These are phyloP conservation scores for Pterocarpus macrocarpus DNA, from an alignment of 306 rosid species.

Conservation along the genomic window DNA sequence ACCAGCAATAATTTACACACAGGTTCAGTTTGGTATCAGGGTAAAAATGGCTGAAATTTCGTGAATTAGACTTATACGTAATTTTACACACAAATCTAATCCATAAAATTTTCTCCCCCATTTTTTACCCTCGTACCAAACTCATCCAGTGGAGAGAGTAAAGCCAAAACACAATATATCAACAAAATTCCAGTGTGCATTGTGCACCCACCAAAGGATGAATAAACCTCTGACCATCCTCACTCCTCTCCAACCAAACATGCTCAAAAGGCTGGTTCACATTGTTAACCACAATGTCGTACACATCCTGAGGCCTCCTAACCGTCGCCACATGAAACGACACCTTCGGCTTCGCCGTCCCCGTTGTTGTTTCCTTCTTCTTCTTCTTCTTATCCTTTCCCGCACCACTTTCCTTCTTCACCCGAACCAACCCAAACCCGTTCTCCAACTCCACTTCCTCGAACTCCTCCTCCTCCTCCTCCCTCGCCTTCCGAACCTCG, in stretches of 20 bases:
- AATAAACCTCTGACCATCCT: slow-evolving; percentile 74
- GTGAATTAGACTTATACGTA: too few species aligned
- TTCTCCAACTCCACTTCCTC: slow-evolving; percentile 54
- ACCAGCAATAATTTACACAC: too few species aligned
- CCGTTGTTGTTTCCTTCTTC: slow-evolving; percentile 26
- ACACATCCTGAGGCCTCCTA: slow-evolving; percentile 80
- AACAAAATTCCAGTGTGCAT: not conserved
- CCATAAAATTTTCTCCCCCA: too few species aligned
- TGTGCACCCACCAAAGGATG: slow-evolving; percentile 84
- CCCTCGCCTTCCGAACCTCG: slow-evolving; percentile 63
- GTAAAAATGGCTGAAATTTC: too few species aligned
- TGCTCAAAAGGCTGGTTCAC: slow-evolving; percentile 81
- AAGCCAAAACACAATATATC: not conserved
- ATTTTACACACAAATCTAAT: too few species aligned
- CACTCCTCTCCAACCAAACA: slow-evolving; percentile 82
- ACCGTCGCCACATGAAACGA: slow-evolving; percentile 84
- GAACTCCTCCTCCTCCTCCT: slow-evolving; percentile 52
- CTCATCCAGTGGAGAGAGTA: not conserved
- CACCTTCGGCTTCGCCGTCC: slow-evolving; percentile 63
- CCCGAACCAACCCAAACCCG: slow-evolving; percentile 68
- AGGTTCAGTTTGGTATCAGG: too few species aligned
- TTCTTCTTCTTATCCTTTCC: not conserved
- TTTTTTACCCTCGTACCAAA: too few species aligned
- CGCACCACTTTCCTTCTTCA: slow-evolving; percentile 54
- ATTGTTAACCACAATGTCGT: slow-evolving; percentile 70